These are phyloP conservation scores for Fusarium dlaminii DNA, from an alignment of 2,329 filamentous ascomycete genomes.

Conservation along the genomic window DNA sequence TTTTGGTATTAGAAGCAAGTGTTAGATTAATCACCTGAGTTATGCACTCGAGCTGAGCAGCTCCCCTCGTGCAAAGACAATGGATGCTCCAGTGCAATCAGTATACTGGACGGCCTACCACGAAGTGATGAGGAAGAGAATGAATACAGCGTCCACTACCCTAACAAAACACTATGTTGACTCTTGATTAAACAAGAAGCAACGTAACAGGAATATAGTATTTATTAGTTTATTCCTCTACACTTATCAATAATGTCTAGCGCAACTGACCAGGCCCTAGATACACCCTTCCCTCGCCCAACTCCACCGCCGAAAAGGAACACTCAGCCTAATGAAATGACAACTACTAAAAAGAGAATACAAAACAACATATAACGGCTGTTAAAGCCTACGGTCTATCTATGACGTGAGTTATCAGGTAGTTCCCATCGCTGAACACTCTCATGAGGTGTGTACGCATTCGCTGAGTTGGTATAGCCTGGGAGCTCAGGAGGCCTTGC, in stretches of 20 bases:
- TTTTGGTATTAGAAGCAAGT: neutral
- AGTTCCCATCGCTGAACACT: slow-evolving; percentile 37
- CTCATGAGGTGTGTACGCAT: slow-evolving; percentile 12
- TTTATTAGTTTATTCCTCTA: neutral
- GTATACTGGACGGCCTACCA: neutral
- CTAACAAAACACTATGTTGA: neutral
- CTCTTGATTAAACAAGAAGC: too few relatives aligned
- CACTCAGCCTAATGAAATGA: neutral
- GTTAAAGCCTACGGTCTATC: neutral
- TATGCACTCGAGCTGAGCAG: neutral
- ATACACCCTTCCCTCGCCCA: neutral
- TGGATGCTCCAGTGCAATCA: neutral
- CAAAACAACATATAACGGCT: fast-evolving
- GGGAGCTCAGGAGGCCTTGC: slow-evolving; percentile 27
- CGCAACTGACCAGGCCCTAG: neutral
- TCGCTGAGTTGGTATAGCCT: slow-evolving; percentile 20
- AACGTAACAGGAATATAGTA: neutral
- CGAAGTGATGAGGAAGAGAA: neutral
- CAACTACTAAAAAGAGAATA: neutral
- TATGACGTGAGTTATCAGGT: slow-evolving; percentile 31
- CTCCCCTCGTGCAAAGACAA: too few relatives aligned
- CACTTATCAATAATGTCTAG: neutral
- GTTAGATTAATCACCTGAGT: neutral
- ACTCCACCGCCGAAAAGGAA: neutral
- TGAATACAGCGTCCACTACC: too few relatives aligned